phyloP scores from a whole-genome alignment of 1,139 yeast genomes.

The Insectozyma bohioensis region DNA sequence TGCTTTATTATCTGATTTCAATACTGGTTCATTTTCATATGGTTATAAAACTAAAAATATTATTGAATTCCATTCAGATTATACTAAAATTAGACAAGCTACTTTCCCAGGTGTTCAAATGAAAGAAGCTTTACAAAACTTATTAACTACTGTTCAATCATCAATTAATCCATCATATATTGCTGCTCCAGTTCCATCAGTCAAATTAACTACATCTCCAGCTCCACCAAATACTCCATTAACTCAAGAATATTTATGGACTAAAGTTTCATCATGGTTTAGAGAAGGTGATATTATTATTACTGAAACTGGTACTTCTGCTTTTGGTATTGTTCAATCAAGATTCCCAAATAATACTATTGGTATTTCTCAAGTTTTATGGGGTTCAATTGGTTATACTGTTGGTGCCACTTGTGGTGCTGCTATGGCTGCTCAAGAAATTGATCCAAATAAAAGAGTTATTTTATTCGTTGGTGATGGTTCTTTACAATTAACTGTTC shows the following conservation, averaged over 20 bases:
- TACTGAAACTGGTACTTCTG: slow-evolving; percentile 89
- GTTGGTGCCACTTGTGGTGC: slow-evolving; percentile 89
- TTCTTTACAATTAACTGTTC: slow-evolving; percentile 84
- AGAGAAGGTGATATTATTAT: slow-evolving; percentile 78
- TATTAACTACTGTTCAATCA: slow-evolving; percentile 36
- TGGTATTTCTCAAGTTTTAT: slow-evolving; percentile 85
- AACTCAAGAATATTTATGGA: slow-evolving; percentile 83
- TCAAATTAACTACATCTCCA: slow-evolving; percentile 32
- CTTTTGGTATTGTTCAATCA: slow-evolving; percentile 81
- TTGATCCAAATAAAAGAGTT: slow-evolving; percentile 70
- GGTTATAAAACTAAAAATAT: slow-evolving; percentile 77
- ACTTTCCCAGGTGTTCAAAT: slow-evolving; percentile 78
- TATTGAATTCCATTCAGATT: slow-evolving; percentile 86
- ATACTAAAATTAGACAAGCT: slow-evolving; percentile 75
- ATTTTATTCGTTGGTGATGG: slow-evolving; percentile 89
- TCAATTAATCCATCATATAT: slow-evolving; percentile 35
- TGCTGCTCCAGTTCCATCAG: slow-evolving; percentile 50
- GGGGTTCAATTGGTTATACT: slow-evolving; percentile 91
- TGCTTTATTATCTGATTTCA: slow-evolving; percentile 82
- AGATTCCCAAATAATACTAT: slow-evolving; percentile 71
- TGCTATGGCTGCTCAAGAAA: slow-evolving; percentile 77
- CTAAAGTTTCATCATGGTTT: slow-evolving; percentile 70
- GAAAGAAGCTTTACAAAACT: slow-evolving; percentile 62
- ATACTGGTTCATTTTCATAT: slow-evolving; percentile 88
- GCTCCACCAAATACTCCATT: slow-evolving; percentile 31